Percentiles rank a stretch among this genome's conserved stretches.
Evolutionary conservation across 345 rosid genomes (phyloP).

Genomic region (Barbarea vulgaris): DNA sequence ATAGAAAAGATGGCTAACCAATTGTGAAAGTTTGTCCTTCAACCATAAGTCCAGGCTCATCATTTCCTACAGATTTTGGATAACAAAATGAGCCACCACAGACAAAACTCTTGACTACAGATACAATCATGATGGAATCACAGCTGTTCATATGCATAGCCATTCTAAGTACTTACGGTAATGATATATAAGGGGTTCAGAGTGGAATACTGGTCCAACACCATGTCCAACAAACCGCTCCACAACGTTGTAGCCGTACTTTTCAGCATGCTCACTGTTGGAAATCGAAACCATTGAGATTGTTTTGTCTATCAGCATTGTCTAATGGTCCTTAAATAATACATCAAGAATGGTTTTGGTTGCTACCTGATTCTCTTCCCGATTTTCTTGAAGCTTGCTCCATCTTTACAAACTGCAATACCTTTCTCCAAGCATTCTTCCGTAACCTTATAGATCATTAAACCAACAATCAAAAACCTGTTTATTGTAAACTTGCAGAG

Average conservation of each 20-base stretch:
- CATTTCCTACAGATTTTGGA: conserved; percentile 57
- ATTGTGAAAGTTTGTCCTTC: conserved; percentile 95
- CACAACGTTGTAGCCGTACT: conserved; percentile 77
- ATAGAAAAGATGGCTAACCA: conserved; percentile 45
- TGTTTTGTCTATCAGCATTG: background rate
- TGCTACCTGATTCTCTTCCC: conserved; percentile 86
- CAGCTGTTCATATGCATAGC: background rate
- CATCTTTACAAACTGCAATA: conserved; percentile 88
- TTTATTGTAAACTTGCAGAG: background rate
- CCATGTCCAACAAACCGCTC: conserved; percentile 99
- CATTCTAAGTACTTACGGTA: conserved; percentile 54
- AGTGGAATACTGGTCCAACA: conserved; percentile 79
- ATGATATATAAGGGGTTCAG: conserved; percentile 80
- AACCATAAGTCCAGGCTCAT: conserved; percentile 70
- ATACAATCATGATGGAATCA: background rate
- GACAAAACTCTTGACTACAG: background rate
- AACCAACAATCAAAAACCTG: conserved; percentile 3
- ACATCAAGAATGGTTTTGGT: conserved; percentile 14
- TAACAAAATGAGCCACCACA: conserved; percentile 22
- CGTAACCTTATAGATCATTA: conserved; percentile 56
- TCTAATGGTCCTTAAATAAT: background rate
- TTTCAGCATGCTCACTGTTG: conserved; percentile 89
- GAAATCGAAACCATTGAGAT: conserved; percentile 9
- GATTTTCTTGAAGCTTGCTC: conserved; percentile 86
- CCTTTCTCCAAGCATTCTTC: conserved; percentile 95